phyloP scores from a whole-genome alignment of 768 basidiomycete species.

The Paxillus involutus region DNA sequence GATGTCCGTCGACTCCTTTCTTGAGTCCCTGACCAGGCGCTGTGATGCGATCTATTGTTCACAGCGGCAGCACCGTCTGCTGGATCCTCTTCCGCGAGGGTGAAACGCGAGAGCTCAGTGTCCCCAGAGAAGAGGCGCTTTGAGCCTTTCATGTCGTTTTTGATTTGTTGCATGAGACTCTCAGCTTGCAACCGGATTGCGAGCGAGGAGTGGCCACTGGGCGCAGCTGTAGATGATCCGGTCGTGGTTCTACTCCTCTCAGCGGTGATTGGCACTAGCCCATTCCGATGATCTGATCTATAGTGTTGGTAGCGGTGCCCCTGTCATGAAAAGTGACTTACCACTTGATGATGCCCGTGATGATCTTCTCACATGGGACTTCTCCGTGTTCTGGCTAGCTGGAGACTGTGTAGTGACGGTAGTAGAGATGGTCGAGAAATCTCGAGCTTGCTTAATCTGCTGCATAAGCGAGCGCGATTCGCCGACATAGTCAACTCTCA shows the following conservation, averaged over 20 bases:
- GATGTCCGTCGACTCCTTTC: conserved; percentile 26
- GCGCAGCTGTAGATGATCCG: conserved; percentile 30
- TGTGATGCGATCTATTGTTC: conserved; percentile 23
- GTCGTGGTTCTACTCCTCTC: conserved; percentile 23
- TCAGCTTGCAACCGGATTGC: conserved; percentile 77
- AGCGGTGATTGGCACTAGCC: conserved; percentile 10
- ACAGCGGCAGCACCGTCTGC: conserved; percentile 12
- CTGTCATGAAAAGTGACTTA: conserved; percentile 7
- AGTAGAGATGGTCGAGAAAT: conserved; percentile 76
- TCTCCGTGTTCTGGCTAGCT: conserved; percentile 14
- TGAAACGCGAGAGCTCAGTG: conserved; percentile 51
- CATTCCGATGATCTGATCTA: conserved; percentile 9
- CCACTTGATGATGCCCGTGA: conserved; percentile 5
- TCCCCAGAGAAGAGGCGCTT: conserved; percentile 74
- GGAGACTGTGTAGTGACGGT: conserved; percentile 43
- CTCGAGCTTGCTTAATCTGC: conserved; percentile 73
- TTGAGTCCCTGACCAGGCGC: conserved; percentile 25
- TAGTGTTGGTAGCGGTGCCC: conserved; percentile 1
- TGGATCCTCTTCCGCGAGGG: conserved; percentile 15
- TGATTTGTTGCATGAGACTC: conserved; percentile 83
- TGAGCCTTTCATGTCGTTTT: conserved; percentile 65
- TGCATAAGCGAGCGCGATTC: conserved; percentile 79
- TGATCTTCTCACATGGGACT: conserved; percentile 5
- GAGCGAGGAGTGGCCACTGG: conserved; percentile 54
- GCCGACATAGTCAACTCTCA: conserved; percentile 70